Conservation (phyloP, 352 stramenopile species). For the Phytophthora sp. region DNA sequence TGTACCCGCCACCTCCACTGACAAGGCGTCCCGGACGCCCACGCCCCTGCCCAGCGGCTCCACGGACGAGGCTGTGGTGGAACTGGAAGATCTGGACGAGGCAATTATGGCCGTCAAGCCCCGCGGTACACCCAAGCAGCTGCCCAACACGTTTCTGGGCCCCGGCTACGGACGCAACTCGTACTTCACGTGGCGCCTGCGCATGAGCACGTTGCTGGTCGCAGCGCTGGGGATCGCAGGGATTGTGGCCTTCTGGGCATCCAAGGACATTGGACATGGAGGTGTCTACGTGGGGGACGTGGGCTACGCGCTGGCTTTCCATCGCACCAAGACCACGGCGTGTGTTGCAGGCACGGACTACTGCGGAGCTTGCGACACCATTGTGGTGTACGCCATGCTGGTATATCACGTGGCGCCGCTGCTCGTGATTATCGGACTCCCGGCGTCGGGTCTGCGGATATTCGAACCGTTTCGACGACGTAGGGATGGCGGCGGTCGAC, state of each 20-base stretch:
- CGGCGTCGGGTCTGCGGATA: conserved; percentile 56
- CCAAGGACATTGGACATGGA: conserved; percentile 41
- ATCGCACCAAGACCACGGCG: conserved; percentile 36
- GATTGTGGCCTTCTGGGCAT: conserved; percentile 56
- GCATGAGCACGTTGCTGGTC: conserved; percentile 54
- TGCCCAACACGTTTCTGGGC: conserved; percentile 55
- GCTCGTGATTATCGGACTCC: conserved; percentile 68
- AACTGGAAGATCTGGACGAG: conserved; percentile 27
- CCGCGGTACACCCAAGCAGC: conserved; percentile 41
- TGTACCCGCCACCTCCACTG: conserved; percentile 6
- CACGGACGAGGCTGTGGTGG: conserved; percentile 30
- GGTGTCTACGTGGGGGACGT: conserved; percentile 59
- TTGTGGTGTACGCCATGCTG: conserved; percentile 69
- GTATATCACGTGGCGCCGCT: conserved; percentile 72
- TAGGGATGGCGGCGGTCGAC: conserved; percentile 32
- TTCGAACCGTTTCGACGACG: conserved; percentile 79
- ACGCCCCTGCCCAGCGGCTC: conserved; percentile 33
- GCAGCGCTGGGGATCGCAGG: conserved; percentile 45
- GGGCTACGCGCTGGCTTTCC: conserved; percentile 49
- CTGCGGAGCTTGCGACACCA: conserved; percentile 64
- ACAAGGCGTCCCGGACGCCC: no score
- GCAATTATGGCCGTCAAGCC: conserved; percentile 15
- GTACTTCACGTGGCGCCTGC: conserved; percentile 80
- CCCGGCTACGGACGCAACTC: conserved; percentile 70
- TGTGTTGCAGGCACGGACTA: conserved; percentile 35